A percentile compares a stretch with the other conserved stretches of the same genome.
phyloP scores from a whole-genome alignment of 2,329 filamentous ascomycete genomes.

The Pezicula rhizophila region DNA sequence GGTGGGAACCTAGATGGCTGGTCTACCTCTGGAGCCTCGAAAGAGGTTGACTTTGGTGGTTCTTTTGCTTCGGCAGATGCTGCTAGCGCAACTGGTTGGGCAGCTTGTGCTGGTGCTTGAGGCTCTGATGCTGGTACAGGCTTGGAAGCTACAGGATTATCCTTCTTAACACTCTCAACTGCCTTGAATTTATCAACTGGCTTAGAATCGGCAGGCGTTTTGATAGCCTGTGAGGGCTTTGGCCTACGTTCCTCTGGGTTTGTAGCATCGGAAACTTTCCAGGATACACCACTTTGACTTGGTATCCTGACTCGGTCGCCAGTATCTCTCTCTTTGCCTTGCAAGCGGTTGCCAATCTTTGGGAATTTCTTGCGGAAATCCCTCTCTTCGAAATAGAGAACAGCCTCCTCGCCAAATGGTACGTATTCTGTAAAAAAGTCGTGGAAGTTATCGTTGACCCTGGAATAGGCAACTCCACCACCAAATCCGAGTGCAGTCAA shows the following conservation, averaged over 20 bases:
- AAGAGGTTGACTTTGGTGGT: constrained; percentile 6
- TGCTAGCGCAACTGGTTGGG: constrained; percentile 6
- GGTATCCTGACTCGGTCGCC: constrained; percentile 76
- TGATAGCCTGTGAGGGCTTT: constrained; percentile 16
- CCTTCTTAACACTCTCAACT: constrained; percentile 29
- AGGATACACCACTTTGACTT: constrained; percentile 78
- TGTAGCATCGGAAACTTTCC: constrained; percentile 62
- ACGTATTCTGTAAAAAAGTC: constrained; percentile 98
- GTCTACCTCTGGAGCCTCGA: constrained; percentile 54
- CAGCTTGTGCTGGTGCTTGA: constrained; percentile 11
- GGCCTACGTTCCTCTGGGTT: constrained; percentile 19
- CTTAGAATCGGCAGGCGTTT: constrained; percentile 23
- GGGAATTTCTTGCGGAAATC: constrained; percentile 87
- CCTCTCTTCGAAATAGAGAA: constrained; percentile 91
- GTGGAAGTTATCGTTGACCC: constrained; percentile 95
- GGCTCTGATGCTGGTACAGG: constrained; percentile 16
- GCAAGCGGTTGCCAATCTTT: constrained; percentile 29
- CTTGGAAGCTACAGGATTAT: constrained; percentile 15
- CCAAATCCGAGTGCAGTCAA: constrained; percentile 75
- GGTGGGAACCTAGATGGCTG: constrained; percentile 60
- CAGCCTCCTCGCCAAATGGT: constrained; percentile 88
- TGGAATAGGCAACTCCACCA: constrained; percentile 86
- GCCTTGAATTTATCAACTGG: constrained; percentile 25
- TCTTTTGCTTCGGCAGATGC: not conserved
- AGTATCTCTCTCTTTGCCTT: constrained; percentile 37